These are phyloP conservation scores for Lactuca saligna DNA, from an alignment of 129 eudicot genomes.

Conservation along the genomic window DNA sequence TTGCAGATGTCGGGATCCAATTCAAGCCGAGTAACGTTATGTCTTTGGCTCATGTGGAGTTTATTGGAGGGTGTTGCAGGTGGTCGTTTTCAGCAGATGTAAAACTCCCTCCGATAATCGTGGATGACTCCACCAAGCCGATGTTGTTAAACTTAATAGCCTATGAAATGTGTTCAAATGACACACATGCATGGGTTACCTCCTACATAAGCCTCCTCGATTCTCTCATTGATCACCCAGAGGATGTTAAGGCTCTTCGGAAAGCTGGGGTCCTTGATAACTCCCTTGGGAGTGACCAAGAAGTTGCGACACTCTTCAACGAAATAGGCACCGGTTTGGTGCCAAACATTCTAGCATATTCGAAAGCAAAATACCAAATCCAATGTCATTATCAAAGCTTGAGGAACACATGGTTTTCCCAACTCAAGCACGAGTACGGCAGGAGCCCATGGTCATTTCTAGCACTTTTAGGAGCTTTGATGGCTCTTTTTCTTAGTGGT, in stretches of 20 bases:
- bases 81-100: conserved; percentile 15
- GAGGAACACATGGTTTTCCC: conserved; percentile 16
- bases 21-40: conserved; percentile 16
- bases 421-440: conserved; percentile 21
- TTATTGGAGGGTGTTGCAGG: neutral
- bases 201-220: conserved; percentile 40
- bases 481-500: conserved; percentile 27
- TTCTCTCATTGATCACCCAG: conserved; percentile 24
- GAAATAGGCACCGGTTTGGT: conserved; percentile 27
- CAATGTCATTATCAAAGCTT: conserved; percentile 19
- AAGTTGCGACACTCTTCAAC: conserved; percentile 33
- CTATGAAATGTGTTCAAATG: conserved; percentile 29
- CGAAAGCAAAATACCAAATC: neutral
- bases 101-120: conserved; percentile 28
- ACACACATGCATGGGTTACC: conserved; percentile 8
- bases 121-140: conserved; percentile 32
- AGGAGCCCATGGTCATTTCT: conserved; percentile 37
- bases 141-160: conserved; percentile 45
- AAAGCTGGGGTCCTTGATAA: conserved; percentile 21
- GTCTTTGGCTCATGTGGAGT: conserved; percentile 12
- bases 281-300: conserved; percentile 27
- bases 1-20: conserved; percentile 35
- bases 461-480: conserved; percentile 27
- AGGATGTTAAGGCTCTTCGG: conserved; percentile 34
- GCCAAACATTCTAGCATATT: conserved; percentile 3